phyloP scores from a whole-genome alignment of 2,329 filamentous ascomycete species.

The Celoporthe dispersa region DNA sequence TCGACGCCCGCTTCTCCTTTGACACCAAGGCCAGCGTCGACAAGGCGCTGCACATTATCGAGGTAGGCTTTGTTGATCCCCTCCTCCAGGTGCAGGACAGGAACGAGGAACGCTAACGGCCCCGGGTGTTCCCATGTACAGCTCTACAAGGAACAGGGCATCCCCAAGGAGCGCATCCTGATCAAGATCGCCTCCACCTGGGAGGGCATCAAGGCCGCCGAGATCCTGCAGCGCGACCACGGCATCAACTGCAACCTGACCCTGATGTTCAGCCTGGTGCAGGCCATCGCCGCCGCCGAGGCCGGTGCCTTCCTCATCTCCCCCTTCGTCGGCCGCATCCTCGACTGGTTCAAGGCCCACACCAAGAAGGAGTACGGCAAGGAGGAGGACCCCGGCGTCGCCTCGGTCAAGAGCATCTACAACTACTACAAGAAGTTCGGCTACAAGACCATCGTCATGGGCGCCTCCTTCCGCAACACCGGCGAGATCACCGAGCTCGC shows the following conservation, averaged over 20 bases:
- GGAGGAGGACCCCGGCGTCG: constrained; percentile 93
- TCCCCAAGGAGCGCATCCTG: constrained; percentile 90
- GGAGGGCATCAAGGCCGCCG: constrained; percentile 98
- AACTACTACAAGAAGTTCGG: constrained; percentile 99
- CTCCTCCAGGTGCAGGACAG: neutral
- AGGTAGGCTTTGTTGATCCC: constrained; percentile 61
- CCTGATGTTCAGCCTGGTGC: constrained; percentile 94
- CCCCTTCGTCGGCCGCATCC: constrained; percentile 97
- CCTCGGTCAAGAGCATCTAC: constrained; percentile 91
- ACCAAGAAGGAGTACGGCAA: constrained; percentile 92
- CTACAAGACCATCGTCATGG: constrained; percentile 99
- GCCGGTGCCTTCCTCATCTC: constrained; percentile 97
- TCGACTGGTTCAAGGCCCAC: constrained; percentile 98
- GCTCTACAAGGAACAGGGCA: constrained; percentile 93
- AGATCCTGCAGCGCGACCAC: constrained; percentile 95
- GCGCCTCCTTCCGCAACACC: constrained; percentile 93
- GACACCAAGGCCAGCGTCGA: constrained; percentile 88
- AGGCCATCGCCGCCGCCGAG: constrained; percentile 96
- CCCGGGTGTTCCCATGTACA: constrained; percentile 42
- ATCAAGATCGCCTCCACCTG: constrained; percentile 99
- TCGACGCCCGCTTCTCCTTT: constrained; percentile 95
- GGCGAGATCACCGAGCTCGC: constrained; percentile 98
- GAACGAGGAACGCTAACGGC: constrained; percentile 9
- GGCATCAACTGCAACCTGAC: constrained; percentile 98
- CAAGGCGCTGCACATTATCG: constrained; percentile 96